Evolutionary conservation across 2,329 filamentous ascomycete genomes (phyloP), one percentile per base, ranked within the genome.

Genomic region (Xylaria arbuscula): DNA sequence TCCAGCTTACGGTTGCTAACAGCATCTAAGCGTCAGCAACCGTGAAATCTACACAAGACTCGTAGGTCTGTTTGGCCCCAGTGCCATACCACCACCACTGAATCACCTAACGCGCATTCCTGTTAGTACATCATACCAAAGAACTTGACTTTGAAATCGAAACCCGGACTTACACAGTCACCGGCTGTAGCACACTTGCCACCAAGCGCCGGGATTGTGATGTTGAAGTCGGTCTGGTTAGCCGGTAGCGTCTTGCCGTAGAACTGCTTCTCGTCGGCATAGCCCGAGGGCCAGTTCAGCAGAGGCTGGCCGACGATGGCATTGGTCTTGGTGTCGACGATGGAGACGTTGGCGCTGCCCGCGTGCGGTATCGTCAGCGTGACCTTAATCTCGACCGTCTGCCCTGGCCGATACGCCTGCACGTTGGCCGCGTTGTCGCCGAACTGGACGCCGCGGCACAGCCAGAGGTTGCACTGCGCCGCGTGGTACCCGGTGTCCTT

Each of bases 271-370:
- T 76, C 75, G 47, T 76, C 76, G 42, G 76, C 76, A 51, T 78
- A 77, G 5, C 76, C 76, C 13, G 68, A 62, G 17, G 71, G 72
- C 75, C 75, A 77, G 64, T 1, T 50, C 32, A 76, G 64, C 51
- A 82, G 73, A 3, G 79, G 78, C 2, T 65, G 40, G 22, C 80
- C 78, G 56, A 83, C 73, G 70, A 82, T 75, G n/a, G 75, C 66
- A 72, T 83, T 83, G 68, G 76, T 79, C 54, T 78, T 74, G 17
- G 82, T 83, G 66, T 85, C 82, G 67, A 85, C 83, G 61, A 85
- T 78, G 50, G 80, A 83, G 63, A 85, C 83, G 70, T 86, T 86
- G 71, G 83, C 83, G 61, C 79, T 76, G 68, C 84, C 84, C 59
- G 75, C 79, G 76, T 86, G 84, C 3, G 83, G 82, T 67, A 83